A percentile compares a stretch with the other conserved stretches of the same genome.
Conservation (phyloP, 1,284 basidiomycete genomes). For the Irpex lacteus region DNA sequence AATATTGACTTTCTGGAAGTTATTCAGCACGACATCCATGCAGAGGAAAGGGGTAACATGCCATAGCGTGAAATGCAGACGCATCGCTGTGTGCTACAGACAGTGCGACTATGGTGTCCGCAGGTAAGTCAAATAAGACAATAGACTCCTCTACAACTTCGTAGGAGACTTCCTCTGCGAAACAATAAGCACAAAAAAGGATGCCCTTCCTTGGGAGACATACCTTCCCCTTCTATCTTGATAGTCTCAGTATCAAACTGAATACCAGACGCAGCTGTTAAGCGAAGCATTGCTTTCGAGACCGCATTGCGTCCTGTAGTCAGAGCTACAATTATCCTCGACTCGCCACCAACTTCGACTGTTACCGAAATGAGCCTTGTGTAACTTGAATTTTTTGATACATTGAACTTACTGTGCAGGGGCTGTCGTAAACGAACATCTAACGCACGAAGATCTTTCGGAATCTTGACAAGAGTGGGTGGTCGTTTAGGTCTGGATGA, state of each 20-base stretch:
- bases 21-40: neutral
- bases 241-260: constrained; percentile 48
- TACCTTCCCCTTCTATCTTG: constrained; percentile 38
- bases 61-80: constrained; percentile 54
- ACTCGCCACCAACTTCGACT: constrained; percentile 68
- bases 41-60: constrained; percentile 24
- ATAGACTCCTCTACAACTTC: constrained; percentile 42
- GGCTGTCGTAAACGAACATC: constrained; percentile 62
- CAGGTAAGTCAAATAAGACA: constrained; percentile 43
- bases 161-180: constrained; percentile 20
- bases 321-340: constrained; percentile 53
- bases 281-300: constrained; percentile 46
- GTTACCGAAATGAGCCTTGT: constrained; percentile 10
- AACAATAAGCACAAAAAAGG: neutral
- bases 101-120: constrained; percentile 44
- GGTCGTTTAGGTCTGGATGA: constrained; percentile 24
- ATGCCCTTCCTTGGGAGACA: neutral
- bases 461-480: constrained; percentile 51
- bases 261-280: constrained; percentile 50
- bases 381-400: constrained; percentile 2
- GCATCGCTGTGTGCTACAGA: constrained; percentile 62
- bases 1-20: constrained; percentile 59
- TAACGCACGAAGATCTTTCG: constrained; percentile 56
- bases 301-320: constrained; percentile 67
- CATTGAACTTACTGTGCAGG: constrained; percentile 46